Evolutionary conservation across 2,329 filamentous ascomycete genomes (phyloP).

Genomic region (Aspergillus persii): DNA sequence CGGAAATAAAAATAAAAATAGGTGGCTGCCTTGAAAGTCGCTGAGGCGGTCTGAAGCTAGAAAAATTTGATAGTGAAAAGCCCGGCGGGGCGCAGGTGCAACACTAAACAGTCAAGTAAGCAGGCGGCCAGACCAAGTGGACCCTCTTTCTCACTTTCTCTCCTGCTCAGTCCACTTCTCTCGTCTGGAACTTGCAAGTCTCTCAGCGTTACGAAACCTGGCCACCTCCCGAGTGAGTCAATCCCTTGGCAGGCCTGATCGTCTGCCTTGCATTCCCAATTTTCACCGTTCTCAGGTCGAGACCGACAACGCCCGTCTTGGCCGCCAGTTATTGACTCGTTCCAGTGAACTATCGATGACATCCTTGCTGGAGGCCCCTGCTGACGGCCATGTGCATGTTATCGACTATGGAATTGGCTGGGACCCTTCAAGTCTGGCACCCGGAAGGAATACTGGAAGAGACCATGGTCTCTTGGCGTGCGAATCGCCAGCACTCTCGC

Average conservation of each 20-base stretch:
- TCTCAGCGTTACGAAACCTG: neutral
- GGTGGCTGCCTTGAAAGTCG: neutral
- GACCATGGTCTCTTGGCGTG: neutral
- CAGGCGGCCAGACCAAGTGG: too few species aligned
- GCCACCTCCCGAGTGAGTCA: neutral
- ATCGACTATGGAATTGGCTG: constrained; percentile 2
- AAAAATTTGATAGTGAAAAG: neutral
- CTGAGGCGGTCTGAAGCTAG: constrained; percentile 1
- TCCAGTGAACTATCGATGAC: too few species aligned
- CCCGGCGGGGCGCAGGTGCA: too few species aligned
- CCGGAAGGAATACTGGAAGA: neutral
- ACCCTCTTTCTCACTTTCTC: neutral
- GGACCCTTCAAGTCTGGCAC: neutral
- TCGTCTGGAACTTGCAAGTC: neutral
- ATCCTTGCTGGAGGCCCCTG: neutral
- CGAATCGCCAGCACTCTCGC: neutral
- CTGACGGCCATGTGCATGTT: constrained; percentile 1
- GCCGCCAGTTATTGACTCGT: neutral
- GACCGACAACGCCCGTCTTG: neutral
- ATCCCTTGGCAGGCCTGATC: neutral
- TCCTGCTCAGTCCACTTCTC: neutral
- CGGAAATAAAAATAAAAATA: neutral
- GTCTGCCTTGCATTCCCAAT: neutral
- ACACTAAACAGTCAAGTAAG: too few species aligned
- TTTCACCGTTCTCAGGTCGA: neutral